Evolutionary conservation across 768 basidiomycete genomes (phyloP).

Genomic region (Leccinellum albellum): DNA sequence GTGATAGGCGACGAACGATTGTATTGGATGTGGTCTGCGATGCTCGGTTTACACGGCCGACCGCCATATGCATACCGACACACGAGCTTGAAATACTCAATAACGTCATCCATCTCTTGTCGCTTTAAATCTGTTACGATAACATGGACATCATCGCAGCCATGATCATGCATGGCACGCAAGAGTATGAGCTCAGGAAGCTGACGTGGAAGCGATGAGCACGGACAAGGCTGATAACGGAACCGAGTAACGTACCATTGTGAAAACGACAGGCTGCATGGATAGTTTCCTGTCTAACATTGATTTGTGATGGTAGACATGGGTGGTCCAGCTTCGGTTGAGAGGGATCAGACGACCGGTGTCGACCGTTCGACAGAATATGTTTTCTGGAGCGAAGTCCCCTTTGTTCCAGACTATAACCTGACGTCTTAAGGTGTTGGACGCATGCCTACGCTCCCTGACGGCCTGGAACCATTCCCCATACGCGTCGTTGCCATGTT

Average conservation of each 20-base stretch:
- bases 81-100: conserved; percentile 74
- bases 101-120: conserved; percentile 77
- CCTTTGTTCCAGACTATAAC: conserved; percentile 57
- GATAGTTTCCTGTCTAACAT: conserved; percentile 69
- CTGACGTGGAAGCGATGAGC: conserved; percentile 33
- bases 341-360: conserved; percentile 75
- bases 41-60: conserved; percentile 56
- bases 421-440: conserved; percentile 48
- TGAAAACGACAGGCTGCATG: conserved; percentile 80
- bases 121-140: conserved; percentile 77
- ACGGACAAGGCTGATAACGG: neutral
- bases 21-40: conserved; percentile 63
- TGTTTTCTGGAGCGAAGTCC: conserved; percentile 73
- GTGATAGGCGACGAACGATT: conserved; percentile 51
- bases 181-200: conserved; percentile 77
- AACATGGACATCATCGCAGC: conserved; percentile 75
- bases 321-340: conserved; percentile 78
- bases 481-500: conserved; percentile 72
- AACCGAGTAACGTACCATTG: conserved; percentile 51
- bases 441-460: conserved; percentile 61
- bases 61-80: conserved; percentile 64
- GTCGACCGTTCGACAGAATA: conserved; percentile 76
- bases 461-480: conserved; percentile 74
- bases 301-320: conserved; percentile 74
- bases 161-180: conserved; percentile 75